A percentile compares a stretch with the other conserved stretches of the same genome.
phyloP scores from a whole-genome alignment of 306 rosid species.

The Vigna mungo region DNA sequence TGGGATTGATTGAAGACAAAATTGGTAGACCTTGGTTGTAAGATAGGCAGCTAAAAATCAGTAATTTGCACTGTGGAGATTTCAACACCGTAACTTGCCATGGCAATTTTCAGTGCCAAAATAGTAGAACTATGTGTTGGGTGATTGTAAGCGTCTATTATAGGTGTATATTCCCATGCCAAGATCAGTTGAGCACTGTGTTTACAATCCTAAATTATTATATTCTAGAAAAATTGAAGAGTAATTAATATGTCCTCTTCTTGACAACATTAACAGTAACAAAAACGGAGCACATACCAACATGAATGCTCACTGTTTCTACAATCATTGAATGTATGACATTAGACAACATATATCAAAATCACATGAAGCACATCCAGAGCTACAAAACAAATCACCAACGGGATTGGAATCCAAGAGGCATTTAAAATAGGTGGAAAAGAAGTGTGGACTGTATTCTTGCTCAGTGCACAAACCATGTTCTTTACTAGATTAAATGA shows the following conservation, averaged over 20 bases:
- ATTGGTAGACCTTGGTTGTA: slow-evolving; percentile 2
- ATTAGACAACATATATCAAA: slow-evolving; percentile 9
- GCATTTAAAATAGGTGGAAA: not conserved
- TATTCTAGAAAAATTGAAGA: slow-evolving; percentile 20
- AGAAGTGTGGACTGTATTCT: not conserved
- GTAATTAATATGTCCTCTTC: slow-evolving; percentile 13
- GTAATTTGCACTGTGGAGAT: slow-evolving; percentile 2
- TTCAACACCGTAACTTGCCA: slow-evolving; percentile 32
- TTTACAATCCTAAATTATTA: not conserved
- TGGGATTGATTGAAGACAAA: slow-evolving; percentile 1
- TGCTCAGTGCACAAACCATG: slow-evolving; percentile 9
- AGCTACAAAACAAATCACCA: slow-evolving; percentile 27
- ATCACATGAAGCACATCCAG: not conserved
- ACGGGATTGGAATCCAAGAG: slow-evolving; percentile 27
- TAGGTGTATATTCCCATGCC: slow-evolving; percentile 14
- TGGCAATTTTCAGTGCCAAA: not conserved
- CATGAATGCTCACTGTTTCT: slow-evolving; percentile 5
- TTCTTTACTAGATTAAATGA: slow-evolving; percentile 24
- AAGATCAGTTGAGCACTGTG: slow-evolving; percentile 3
- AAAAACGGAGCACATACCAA: slow-evolving; percentile 10
- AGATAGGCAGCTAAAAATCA: slow-evolving; percentile 36
- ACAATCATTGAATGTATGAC: slow-evolving; percentile 5
- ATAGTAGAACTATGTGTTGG: slow-evolving; percentile 7
- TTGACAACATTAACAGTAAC: not conserved
- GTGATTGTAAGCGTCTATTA: slow-evolving; percentile 26